Evolutionary conservation across 2,329 filamentous ascomycete genomes (phyloP).

Genomic region (Zasmidium citrigriseum): DNA sequence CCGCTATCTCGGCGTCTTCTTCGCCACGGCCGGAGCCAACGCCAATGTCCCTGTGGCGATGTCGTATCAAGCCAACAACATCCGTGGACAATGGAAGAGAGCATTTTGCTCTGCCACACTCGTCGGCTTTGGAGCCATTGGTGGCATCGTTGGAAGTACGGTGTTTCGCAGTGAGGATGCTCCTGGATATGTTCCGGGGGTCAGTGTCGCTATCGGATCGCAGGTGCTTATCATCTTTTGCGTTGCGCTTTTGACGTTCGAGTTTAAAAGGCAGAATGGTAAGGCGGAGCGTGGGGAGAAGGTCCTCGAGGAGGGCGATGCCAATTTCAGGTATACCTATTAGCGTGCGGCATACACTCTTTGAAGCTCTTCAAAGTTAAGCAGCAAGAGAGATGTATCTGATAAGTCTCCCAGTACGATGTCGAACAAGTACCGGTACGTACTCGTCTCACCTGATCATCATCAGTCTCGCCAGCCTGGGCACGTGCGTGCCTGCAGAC

Average conservation of each 20-base stretch:
- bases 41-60: slow-evolving; percentile 74
- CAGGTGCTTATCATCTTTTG: slow-evolving; percentile 39
- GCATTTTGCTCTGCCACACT: slow-evolving; percentile 43
- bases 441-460: no score
- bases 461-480: no score
- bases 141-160: slow-evolving; percentile 59
- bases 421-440: no score
- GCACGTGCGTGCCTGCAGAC: no score
- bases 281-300: slow-evolving; percentile 42
- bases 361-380: no score
- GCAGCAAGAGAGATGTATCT: no score
- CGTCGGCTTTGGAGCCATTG: slow-evolving; percentile 46
- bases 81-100: slow-evolving; percentile 85
- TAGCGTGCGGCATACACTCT: no score
- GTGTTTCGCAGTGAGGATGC: slow-evolving; percentile 8
- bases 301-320: slow-evolving; percentile 38
- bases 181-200: slow-evolving; percentile 34
- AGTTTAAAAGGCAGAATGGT: slow-evolving; percentile 39
- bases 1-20: slow-evolving; percentile 73
- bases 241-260: slow-evolving; percentile 28
- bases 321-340: slow-evolving; percentile 25
- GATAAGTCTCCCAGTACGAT: no score
- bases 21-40: slow-evolving; percentile 72
- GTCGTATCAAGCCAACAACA: slow-evolving; percentile 84
- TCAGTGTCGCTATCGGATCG: slow-evolving; percentile 17